Base-by-base conservation (phyloP, 2,329 filamentous ascomycete species). In the Trichoderma atrobrunneum region DNA sequence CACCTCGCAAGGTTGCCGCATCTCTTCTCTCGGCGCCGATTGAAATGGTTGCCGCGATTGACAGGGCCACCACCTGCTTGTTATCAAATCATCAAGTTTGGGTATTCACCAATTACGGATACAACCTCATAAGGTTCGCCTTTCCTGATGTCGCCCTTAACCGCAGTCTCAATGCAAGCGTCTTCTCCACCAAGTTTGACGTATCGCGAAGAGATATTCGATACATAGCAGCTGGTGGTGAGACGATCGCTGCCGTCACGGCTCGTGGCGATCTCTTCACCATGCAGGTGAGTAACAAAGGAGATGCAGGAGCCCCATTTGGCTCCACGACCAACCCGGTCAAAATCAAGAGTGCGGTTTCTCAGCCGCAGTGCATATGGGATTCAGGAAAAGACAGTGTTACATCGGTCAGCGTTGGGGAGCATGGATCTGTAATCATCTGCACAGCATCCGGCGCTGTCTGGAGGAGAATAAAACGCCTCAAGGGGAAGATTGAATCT, bases 61-160 rank as follows among this genome's bases (percentile, higher is more conserved):
- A 98, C 78, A 91, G 91, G 75, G 96, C 96, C 7, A 98, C 96
- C 0, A 91, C 92, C 1, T 92, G 94, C 74, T 83, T 99, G 32
- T 87, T 99, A 3, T 92, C 94, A 63, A 97, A 94, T 76, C 91
- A 93, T 76, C 94, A 94, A 24, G 94, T 98, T 11, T 97, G 93
- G 86, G 91, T 99, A 0, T 97, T 99, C 77, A 95, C 94, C 1
- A 97, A 97, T 76, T 98, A 97, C 78, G 95, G 95, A 5, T 98
- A 97, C 79, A 94, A 94, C n/a, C 93, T 94, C 74, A 87, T 98
- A 70, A 90, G 90, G 60, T 97, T 98, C 74, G 93, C 94, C 0
- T 85, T 93, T 39, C 84, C 85, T 1, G 92, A 95, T 75, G 88
- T 89, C 7, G 91, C 93, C 75, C 87, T 88, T 24, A 94, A 91